Percentiles rank a stretch among this genome's conserved stretches.
phyloP scores from a whole-genome alignment of 176 grass and related monocot genomes.

The Hordeum marinum region DNA sequence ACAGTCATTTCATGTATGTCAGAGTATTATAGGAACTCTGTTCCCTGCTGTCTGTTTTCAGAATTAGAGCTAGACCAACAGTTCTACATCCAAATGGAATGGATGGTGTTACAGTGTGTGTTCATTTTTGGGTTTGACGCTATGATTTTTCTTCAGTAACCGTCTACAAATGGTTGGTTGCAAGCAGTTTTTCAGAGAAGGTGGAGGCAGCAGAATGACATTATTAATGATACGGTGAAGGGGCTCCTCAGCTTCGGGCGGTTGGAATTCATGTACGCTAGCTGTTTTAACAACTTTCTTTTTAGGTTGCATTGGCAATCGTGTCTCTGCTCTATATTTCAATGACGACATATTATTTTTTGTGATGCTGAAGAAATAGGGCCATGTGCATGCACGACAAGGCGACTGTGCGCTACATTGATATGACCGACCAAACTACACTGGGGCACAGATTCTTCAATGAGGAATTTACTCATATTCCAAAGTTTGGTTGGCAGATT shows the following conservation, averaged over 20 bases:
- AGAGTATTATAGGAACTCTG: not conserved
- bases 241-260: conserved; percentile 65
- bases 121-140: not conserved
- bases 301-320: not conserved
- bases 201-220: conserved; percentile 83
- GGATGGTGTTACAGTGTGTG: not conserved
- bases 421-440: conserved; percentile 94
- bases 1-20: not conserved
- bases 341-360: not conserved
- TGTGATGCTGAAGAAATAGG: conserved; percentile 59
- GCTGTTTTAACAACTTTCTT: not conserved
- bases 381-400: conserved; percentile 95
- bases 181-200: conserved; percentile 87
- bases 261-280: conserved; percentile 76
- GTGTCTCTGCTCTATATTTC: not conserved
- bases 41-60: not conserved
- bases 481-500: conserved; percentile 90
- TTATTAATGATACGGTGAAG: conserved; percentile 67
- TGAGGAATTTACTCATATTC: conserved; percentile 65
- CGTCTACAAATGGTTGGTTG: not conserved
- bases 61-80: not conserved
- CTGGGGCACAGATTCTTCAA: conserved; percentile 74
- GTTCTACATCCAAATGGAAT: conserved; percentile 13
- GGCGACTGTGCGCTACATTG: conserved; percentile 77
- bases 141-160: not conserved